Conservation (phyloP, 352 stramenopile species). For the Synura sp. region DNA sequence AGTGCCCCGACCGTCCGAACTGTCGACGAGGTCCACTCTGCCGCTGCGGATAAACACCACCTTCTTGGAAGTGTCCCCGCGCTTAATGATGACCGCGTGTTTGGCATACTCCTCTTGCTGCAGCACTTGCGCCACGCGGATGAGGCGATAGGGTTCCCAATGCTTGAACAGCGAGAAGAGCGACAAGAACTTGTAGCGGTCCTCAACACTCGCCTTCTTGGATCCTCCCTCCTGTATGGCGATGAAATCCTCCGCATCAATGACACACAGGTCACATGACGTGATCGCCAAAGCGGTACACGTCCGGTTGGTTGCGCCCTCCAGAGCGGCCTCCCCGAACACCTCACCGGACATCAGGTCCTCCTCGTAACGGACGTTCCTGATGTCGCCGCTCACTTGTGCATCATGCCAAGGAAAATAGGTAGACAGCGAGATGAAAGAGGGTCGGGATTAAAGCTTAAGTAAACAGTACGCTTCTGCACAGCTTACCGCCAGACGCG, state of each 20-base stretch:
- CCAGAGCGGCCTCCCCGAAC: slow-evolving; percentile 11
- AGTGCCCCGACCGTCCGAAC: background rate
- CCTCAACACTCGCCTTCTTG: background rate
- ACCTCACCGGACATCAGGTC: slow-evolving; percentile 10
- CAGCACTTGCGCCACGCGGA: background rate
- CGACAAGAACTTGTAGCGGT: background rate
- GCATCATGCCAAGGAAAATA: no score
- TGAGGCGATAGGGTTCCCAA: slow-evolving; percentile 14
- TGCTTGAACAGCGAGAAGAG: background rate
- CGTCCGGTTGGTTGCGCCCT: background rate
- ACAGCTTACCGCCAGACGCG: no score
- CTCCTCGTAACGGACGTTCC: slow-evolving; percentile 25
- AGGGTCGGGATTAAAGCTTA: no score
- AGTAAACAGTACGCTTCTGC: no score
- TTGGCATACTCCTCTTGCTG: slow-evolving; percentile 4
- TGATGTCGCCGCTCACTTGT: no score
- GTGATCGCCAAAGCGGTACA: background rate
- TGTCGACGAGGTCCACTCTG: background rate
- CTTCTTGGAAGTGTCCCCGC: background rate
- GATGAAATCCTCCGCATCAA: slow-evolving; percentile 5
- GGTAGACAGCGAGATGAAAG: no score
- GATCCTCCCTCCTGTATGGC: background rate
- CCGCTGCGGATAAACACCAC: background rate
- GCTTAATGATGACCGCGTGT: background rate
- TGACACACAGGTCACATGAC: background rate